Conservation (phyloP, 768 basidiomycete species). For the Naganishia kalamii region DNA sequence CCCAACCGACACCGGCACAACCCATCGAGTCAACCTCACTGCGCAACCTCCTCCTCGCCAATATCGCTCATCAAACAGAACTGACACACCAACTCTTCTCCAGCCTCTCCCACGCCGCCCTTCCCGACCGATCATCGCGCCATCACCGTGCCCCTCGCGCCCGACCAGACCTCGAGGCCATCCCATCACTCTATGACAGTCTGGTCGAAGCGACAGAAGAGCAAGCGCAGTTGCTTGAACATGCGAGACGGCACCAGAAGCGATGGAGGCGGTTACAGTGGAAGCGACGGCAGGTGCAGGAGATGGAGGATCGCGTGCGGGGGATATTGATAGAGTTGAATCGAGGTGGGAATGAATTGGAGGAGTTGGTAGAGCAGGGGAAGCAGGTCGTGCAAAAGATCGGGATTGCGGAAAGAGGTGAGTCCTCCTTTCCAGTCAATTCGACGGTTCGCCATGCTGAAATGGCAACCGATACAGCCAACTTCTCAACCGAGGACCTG, state of each 20-base stretch:
- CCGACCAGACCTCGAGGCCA: slow-evolving; percentile 1
- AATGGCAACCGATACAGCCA: neutral
- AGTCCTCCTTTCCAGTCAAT: neutral
- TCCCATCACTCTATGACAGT: neutral
- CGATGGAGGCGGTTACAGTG: slow-evolving; percentile 8
- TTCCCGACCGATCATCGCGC: neutral
- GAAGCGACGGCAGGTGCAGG: slow-evolving; percentile 6
- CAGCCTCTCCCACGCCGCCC: slow-evolving; percentile 2
- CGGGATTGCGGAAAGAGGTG: slow-evolving; percentile 16
- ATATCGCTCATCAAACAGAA: slow-evolving; percentile 14
- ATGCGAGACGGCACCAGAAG: slow-evolving; percentile 9
- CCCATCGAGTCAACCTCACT: neutral
- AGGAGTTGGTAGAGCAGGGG: slow-evolving; percentile 48
- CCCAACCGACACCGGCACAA: neutral
- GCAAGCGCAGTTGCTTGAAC: slow-evolving; percentile 18
- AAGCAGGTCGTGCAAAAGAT: slow-evolving; percentile 60
- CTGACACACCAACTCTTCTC: slow-evolving; percentile 15
- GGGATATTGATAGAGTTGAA: slow-evolving; percentile 7
- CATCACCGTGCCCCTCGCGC: neutral
- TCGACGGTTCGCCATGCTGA: neutral
- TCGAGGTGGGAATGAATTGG: neutral
- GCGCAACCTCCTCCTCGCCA: slow-evolving; percentile 18
- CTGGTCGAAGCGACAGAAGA: slow-evolving; percentile 15
- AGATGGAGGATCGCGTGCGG: slow-evolving; percentile 9
- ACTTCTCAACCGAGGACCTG: slow-evolving; percentile 9